Conservation (phyloP, 768 basidiomycete genomes). For the Suillus clintonianus region DNA sequence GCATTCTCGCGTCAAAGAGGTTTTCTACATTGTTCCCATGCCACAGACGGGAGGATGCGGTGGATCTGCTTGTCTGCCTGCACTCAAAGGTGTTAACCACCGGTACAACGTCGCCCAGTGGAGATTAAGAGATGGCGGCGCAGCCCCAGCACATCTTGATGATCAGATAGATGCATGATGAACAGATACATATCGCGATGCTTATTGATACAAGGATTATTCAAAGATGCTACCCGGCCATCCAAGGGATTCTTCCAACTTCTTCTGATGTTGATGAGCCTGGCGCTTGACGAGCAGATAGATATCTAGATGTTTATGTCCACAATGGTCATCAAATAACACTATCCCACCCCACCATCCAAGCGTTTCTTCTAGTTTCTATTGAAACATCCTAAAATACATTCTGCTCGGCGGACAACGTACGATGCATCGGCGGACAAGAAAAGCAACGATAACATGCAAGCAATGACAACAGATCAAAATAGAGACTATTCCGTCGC, state of each 20-base stretch:
- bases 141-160: constrained; percentile 15
- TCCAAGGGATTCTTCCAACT: not conserved
- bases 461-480: not conserved
- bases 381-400: not conserved
- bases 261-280: not conserved
- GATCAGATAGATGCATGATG: constrained; percentile 31
- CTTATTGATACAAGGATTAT: not conserved
- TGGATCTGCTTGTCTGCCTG: constrained; percentile 71
- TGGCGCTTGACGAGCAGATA: not conserved
- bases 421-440: not conserved
- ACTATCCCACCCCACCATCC: not conserved
- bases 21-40: constrained; percentile 77
- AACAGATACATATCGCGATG: not conserved
- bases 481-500: constrained; percentile 4
- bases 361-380: not conserved
- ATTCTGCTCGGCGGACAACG: not conserved
- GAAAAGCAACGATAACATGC: not conserved
- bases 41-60: constrained; percentile 85
- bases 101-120: constrained; percentile 75
- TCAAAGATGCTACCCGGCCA: not conserved
- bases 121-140: constrained; percentile 34
- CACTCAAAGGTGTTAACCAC: constrained; percentile 87
- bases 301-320: not conserved
- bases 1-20: constrained; percentile 90
- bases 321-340: too few species aligned